These are phyloP conservation scores for Colletotrichum somersetense DNA, from an alignment of 2,329 filamentous ascomycete genomes.

Conservation along the genomic window DNA sequence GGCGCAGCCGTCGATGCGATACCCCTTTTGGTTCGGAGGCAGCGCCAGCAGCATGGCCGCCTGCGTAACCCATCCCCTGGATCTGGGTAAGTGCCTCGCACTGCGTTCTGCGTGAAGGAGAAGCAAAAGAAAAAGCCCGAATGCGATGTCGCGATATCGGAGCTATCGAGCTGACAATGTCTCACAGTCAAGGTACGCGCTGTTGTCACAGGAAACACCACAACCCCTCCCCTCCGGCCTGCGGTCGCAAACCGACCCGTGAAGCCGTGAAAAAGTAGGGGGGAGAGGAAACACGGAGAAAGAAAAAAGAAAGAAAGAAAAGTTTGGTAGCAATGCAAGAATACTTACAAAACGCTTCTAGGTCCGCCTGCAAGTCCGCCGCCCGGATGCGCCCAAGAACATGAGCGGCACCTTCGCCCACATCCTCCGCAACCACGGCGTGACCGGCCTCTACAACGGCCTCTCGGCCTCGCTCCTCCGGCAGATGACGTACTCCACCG, in stretches of 20 bases:
- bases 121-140: neutral
- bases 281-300: too few species aligned
- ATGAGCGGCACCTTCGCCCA: constrained; percentile 90
- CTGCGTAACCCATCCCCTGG: constrained; percentile 91
- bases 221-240: neutral
- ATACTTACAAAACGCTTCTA: constrained; percentile 51
- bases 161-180: constrained; percentile 44
- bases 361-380: constrained; percentile 90
- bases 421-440: constrained; percentile 80
- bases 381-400: constrained; percentile 78
- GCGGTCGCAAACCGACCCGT: neutral
- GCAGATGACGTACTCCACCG: constrained; percentile 95
- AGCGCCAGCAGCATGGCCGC: constrained; percentile 94
- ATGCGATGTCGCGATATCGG: constrained; percentile 14
- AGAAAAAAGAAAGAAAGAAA: neutral
- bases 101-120: constrained; percentile 2
- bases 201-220: constrained; percentile 3
- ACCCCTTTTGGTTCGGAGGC: constrained; percentile 97
- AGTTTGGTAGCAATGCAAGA: neutral
- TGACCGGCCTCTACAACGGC: constrained; percentile 88
- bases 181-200: constrained; percentile 64
- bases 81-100: constrained; percentile 76
- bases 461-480: constrained; percentile 93
- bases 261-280: neutral
- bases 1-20: constrained; percentile 62